A percentile compares a stretch with the other conserved stretches of the same genome.
Conservation (phyloP, 1,284 basidiomycete species). For the Irpex lacteus region DNA sequence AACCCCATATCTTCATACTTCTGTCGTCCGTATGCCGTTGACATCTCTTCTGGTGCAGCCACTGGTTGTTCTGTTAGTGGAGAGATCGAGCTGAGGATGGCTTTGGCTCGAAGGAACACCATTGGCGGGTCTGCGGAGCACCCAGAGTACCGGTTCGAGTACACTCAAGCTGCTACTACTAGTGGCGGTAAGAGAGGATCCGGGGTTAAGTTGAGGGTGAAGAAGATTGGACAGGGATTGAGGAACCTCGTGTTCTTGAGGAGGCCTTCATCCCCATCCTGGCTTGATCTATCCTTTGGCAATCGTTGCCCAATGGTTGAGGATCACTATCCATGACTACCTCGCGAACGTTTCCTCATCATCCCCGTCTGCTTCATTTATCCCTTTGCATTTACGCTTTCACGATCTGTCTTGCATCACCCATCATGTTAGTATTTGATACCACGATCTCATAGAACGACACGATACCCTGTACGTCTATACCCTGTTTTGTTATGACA, state of each 20-base stretch:
- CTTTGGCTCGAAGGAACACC: constrained; percentile 40
- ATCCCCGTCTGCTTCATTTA: not conserved
- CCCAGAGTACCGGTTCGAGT: constrained; percentile 18
- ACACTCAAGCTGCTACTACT: constrained; percentile 10
- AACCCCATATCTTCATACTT: not conserved
- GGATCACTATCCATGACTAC: too few relatives aligned
- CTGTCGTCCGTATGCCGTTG: constrained; percentile 1
- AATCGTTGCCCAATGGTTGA: not conserved
- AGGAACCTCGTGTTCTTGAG: constrained; percentile 34
- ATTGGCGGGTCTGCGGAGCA: constrained; percentile 9
- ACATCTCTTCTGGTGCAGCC: constrained; percentile 5
- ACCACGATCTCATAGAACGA: not conserved
- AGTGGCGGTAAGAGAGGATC: constrained; percentile 7
- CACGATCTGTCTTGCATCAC: not conserved
- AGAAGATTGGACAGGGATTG: constrained; percentile 40
- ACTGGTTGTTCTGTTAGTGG: constrained; percentile 55
- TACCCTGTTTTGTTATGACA: not conserved
- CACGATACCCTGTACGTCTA: not conserved
- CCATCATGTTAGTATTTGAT: not conserved
- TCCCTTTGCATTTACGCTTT: not conserved
- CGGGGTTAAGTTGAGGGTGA: constrained; percentile 34
- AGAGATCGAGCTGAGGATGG: constrained; percentile 56
- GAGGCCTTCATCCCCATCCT: not conserved
- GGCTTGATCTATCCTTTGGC: not conserved
- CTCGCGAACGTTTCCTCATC: too few relatives aligned